Percentiles rank a stretch among this genome's conserved stretches.
phyloP scores from a whole-genome alignment of 768 basidiomycete species.

The Serendipita indica region DNA sequence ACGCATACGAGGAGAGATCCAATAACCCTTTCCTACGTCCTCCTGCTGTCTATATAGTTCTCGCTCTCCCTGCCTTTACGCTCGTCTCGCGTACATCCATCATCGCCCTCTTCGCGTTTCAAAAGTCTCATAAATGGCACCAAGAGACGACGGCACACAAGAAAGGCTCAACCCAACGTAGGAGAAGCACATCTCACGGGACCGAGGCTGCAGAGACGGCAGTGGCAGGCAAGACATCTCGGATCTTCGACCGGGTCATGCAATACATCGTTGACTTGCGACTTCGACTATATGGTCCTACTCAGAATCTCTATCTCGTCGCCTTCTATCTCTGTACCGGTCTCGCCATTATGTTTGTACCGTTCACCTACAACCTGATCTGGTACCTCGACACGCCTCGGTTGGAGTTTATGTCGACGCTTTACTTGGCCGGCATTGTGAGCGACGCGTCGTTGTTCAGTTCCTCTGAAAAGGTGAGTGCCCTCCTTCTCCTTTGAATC shows the following conservation, averaged over 20 bases:
- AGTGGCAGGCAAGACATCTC: no score
- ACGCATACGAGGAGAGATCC: not conserved
- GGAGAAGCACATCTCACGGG: no score
- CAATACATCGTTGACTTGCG: no score
- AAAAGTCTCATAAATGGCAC: not conserved
- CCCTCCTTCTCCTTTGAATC: not conserved
- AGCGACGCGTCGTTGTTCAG: not conserved
- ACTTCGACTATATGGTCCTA: not conserved
- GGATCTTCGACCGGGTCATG: no score
- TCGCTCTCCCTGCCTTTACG: not conserved
- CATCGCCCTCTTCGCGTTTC: not conserved
- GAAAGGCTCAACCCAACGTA: no score
- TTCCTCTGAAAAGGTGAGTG: not conserved
- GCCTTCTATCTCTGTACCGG: not conserved
- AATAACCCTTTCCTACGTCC: not conserved
- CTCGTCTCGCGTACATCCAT: not conserved
- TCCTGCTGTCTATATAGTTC: not conserved
- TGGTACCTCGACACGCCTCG: constrained; percentile 7
- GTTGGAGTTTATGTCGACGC: not conserved
- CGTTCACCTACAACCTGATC: not conserved
- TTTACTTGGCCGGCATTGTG: not conserved
- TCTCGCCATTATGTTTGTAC: not conserved
- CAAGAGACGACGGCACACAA: no score
- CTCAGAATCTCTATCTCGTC: not conserved
- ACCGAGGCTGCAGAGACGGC: no score